A percentile compares a stretch with the other conserved stretches of the same genome.
Evolutionary conservation across 192 early-diverging fungal genomes (phyloP).

Genomic region (Coemansia sp.): DNA sequence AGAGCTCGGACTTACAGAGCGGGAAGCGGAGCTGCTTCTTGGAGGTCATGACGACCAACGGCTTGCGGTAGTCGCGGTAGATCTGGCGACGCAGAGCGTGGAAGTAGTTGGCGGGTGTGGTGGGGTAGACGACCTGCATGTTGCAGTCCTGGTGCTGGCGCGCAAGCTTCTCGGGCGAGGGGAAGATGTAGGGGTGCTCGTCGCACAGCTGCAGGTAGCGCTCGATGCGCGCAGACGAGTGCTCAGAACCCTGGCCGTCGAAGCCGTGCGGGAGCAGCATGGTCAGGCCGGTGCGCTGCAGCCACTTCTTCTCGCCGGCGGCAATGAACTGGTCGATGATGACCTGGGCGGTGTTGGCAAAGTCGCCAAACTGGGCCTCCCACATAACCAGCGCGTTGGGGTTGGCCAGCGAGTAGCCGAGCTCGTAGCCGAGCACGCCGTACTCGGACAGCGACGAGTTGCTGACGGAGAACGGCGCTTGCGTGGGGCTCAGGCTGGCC

Average conservation of each 20-base stretch:
- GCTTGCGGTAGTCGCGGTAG: conserved; percentile 96
- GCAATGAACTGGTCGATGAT: conserved; percentile 98
- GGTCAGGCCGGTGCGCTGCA: conserved; percentile 92
- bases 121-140: conserved; percentile 95
- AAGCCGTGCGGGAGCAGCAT: conserved; percentile 96
- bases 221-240: conserved; percentile 94
- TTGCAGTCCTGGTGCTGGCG: conserved; percentile 98
- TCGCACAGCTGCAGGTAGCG: conserved; percentile 95
- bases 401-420: conserved; percentile 93
- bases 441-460: conserved; percentile 98
- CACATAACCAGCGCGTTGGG: conserved; percentile 93
- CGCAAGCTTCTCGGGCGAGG: conserved; percentile 72
- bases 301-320: conserved; percentile 97
- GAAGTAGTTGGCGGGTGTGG: conserved; percentile 99
- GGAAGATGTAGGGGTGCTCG: conserved; percentile 88
- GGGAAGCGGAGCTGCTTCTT: conserved; percentile 95
- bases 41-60: conserved; percentile 75
- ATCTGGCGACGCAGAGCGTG: conserved; percentile 94
- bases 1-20: conserved; percentile 79
- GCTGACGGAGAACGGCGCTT: conserved; percentile 84
- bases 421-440: conserved; percentile 94
- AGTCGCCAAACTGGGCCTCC: conserved; percentile 99
- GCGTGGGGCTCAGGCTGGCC: conserved; percentile 83
- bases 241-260: conserved; percentile 98
- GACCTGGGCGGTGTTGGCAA: conserved; percentile 95